Base-by-base conservation (phyloP, 176 grass and related monocot genomes). In the Carex parvula region DNA sequence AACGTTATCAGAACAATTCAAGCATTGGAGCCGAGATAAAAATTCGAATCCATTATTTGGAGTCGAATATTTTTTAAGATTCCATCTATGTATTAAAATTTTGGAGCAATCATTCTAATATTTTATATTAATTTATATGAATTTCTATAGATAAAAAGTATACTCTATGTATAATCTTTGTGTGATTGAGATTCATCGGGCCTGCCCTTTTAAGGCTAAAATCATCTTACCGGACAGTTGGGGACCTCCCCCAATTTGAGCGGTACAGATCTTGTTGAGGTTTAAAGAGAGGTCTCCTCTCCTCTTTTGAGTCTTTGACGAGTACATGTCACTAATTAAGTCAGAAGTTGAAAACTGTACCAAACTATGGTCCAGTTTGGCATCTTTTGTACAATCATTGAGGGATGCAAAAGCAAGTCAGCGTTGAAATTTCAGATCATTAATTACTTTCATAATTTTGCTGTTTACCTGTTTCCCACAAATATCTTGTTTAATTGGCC, bases 241-340 rank as follows among this genome's bases (percentile, higher is more conserved):
- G 71, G 44, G 44, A 10, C 46, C 44, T 50, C 71, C 22, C 17
- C 71, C 46, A 75, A 53, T 75, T 75, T 75, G 71, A 54, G 71
- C 71, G 71, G 71, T 75, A 46, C 71, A 54, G 11, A 50, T 73
- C 8, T 73, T 73, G 70, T 48, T 73, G 41, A 22, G 70, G 70
- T 73, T 73, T 46, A 73, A 71, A 71, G 68, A 69, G 41, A 15
- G 32, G 35, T 75, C 7, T 54, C 2, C n/a, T 16, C 71, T 75
- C 18, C 32, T 18, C 2, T 15, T 33, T 39, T 70, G 13, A 42
- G 35, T 33, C 16, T 52, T 26, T 26, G 44, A 52, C 44, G 70
- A 53, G 44, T 53, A 74, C 44, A 7, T 53, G 70, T 74, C 70
- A 74, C 72, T 52, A 30, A 65, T 24, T 12, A 77, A 77, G 72